Percentiles rank a stretch among this genome's conserved stretches.
Conservation (phyloP, 257 asterid species). For the Nicotiana sylvestris region DNA sequence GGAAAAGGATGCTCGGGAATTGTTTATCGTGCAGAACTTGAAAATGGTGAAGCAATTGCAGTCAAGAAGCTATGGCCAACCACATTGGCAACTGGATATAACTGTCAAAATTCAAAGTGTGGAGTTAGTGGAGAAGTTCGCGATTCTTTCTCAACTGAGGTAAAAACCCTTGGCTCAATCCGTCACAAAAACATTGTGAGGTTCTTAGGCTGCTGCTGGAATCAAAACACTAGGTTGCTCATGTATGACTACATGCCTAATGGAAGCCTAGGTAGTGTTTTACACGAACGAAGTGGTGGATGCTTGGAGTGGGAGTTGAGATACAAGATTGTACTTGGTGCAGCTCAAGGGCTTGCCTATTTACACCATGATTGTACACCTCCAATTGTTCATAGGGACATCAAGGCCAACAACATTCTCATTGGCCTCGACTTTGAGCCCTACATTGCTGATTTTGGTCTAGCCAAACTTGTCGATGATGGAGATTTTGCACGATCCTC, state of each 20-base stretch:
- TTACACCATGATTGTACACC: slow-evolving; percentile 85
- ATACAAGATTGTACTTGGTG: slow-evolving; percentile 60
- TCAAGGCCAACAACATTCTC: slow-evolving; percentile 82
- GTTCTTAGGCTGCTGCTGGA: slow-evolving; percentile 92
- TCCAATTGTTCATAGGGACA: slow-evolving; percentile 78
- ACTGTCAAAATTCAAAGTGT: slow-evolving; percentile 23
- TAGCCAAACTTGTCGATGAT: slow-evolving; percentile 67
- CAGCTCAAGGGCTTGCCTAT: slow-evolving; percentile 83
- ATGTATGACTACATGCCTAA: slow-evolving; percentile 91
- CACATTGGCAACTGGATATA: slow-evolving; percentile 26
- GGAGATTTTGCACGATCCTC: slow-evolving; percentile 67
- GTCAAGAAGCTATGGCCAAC: slow-evolving; percentile 82
- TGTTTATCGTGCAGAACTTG: slow-evolving; percentile 61
- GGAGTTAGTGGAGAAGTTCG: slow-evolving; percentile 39
- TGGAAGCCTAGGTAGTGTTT: slow-evolving; percentile 76
- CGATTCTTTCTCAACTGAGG: slow-evolving; percentile 78
- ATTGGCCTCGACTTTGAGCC: slow-evolving; percentile 82
- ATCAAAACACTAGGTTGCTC: slow-evolving; percentile 58
- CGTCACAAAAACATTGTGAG: slow-evolving; percentile 79
- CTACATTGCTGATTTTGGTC: slow-evolving; percentile 83
- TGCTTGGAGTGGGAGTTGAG: slow-evolving; percentile 83
- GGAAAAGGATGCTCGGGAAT: slow-evolving; percentile 88
- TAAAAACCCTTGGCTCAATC: slow-evolving; percentile 68
- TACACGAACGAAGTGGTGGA: slow-evolving; percentile 56
- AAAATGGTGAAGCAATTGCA: slow-evolving; percentile 58